phyloP scores from a whole-genome alignment of 148 eudicot species.

The Agrostemma githago region DNA sequence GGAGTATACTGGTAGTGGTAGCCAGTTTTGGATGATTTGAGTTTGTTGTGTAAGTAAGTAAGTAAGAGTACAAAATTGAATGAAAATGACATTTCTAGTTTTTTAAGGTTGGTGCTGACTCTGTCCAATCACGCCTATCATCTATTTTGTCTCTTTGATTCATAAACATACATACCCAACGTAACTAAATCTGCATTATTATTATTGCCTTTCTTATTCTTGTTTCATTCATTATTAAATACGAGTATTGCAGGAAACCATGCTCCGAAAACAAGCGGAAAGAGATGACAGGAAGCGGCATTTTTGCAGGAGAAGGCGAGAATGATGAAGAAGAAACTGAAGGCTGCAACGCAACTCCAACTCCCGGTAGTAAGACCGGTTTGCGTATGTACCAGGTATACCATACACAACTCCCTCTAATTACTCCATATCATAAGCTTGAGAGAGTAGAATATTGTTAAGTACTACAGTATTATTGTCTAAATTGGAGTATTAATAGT shows the following conservation, averaged over 20 bases:
- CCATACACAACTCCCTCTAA: neutral
- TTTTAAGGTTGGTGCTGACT: conserved; percentile 11
- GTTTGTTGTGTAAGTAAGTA: neutral
- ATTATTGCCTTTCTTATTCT: neutral
- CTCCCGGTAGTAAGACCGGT: conserved; percentile 55
- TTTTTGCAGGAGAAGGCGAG: conserved; percentile 59
- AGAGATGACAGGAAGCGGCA: conserved; percentile 91
- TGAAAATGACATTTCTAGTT: neutral
- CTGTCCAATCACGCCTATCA: neutral
- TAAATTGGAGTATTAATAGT: neutral
- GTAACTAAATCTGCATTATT: too few relatives aligned
- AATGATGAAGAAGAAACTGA: conserved; percentile 44
- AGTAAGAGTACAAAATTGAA: neutral
- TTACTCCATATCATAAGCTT: neutral
- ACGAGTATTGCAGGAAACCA: conserved; percentile 60
- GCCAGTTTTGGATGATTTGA: conserved; percentile 1
- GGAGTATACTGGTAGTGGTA: neutral
- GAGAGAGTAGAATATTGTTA: neutral
- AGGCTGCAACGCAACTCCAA: conserved; percentile 35
- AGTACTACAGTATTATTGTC: neutral
- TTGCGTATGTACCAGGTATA: conserved; percentile 77
- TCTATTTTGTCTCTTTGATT: conserved; percentile 6
- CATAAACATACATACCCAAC: neutral
- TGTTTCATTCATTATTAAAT: neutral
- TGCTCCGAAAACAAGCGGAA: conserved; percentile 73